These are phyloP conservation scores for Orbilia oligospora DNA, from an alignment of 2,329 filamentous ascomycete genomes.

Conservation along the genomic window DNA sequence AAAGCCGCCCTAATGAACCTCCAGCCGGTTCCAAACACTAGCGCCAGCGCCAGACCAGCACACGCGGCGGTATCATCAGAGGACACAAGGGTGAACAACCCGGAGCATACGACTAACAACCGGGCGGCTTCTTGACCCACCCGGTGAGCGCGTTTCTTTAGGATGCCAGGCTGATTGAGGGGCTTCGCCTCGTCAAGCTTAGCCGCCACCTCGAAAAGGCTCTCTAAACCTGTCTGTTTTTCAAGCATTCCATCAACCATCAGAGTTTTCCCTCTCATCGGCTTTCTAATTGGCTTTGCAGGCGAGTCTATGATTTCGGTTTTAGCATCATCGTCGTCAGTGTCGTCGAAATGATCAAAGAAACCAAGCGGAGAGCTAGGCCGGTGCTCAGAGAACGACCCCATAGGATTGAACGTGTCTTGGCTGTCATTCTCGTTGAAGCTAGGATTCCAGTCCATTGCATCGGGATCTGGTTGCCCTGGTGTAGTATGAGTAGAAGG, in stretches of 20 bases:
- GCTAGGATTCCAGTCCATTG: constrained; percentile 56
- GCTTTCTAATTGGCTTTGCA: constrained; percentile 25
- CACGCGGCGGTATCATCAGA: constrained; percentile 28
- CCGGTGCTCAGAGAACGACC: constrained; percentile 39
- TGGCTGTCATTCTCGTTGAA: constrained; percentile 24
- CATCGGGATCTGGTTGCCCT: constrained; percentile 45
- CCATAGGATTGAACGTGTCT: constrained; percentile 31
- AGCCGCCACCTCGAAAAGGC: constrained; percentile 53
- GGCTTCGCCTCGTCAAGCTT: constrained; percentile 51
- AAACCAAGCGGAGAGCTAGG: constrained; percentile 50
- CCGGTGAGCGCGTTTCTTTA: constrained; percentile 52
- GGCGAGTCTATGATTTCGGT: constrained; percentile 53
- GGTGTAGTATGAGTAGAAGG: constrained; percentile 18
- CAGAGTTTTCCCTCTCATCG: constrained; percentile 43
- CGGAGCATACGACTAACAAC: constrained; percentile 46
- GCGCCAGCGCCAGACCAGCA: constrained; percentile 30
- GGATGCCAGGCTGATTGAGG: constrained; percentile 53
- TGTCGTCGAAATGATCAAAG: constrained; percentile 16
- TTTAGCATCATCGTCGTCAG: constrained; percentile 48
- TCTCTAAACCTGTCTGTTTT: constrained; percentile 49
- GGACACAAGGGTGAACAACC: constrained; percentile 45
- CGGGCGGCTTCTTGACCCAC: constrained; percentile 50
- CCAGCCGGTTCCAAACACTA: constrained; percentile 34
- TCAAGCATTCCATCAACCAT: constrained; percentile 45
- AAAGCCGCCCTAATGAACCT: constrained; percentile 42